These are phyloP conservation scores for Leucaena leucocephala DNA, from an alignment of 306 rosid genomes.

Conservation along the genomic window DNA sequence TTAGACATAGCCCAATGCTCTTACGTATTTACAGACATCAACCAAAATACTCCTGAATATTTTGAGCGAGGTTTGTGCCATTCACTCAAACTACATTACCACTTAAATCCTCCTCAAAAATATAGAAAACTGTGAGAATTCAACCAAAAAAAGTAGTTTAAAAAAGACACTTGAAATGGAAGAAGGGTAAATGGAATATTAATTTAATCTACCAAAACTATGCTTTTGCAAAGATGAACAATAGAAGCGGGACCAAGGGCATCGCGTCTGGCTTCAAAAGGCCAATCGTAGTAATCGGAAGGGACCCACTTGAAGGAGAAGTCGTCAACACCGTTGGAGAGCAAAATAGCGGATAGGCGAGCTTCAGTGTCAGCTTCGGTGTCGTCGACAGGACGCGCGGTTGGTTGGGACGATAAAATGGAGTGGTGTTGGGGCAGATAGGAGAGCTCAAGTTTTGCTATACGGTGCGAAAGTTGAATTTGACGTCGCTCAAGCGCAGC, in stretches of 20 bases:
- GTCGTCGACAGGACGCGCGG: neutral
- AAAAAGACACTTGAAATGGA: neutral
- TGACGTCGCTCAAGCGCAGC: slow-evolving; percentile 59
- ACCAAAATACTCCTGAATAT: neutral
- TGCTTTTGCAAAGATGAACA: slow-evolving; percentile 94
- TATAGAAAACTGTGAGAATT: neutral
- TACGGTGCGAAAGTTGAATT: slow-evolving; percentile 50
- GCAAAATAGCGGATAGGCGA: slow-evolving; percentile 74
- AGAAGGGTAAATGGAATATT: neutral
- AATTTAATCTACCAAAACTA: slow-evolving; percentile 58
- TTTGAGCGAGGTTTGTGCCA: neutral
- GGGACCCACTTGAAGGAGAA: slow-evolving; percentile 80
- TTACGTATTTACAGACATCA: too few species aligned
- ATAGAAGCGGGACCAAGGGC: slow-evolving; percentile 69
- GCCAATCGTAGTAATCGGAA: slow-evolving; percentile 76
- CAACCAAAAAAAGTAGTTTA: neutral
- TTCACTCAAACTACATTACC: neutral
- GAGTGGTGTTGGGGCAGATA: slow-evolving; percentile 33
- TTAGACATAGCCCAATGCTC: too few species aligned
- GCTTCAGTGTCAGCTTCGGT: slow-evolving; percentile 47
- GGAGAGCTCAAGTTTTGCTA: slow-evolving; percentile 54
- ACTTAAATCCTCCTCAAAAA: neutral
- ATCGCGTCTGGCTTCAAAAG: slow-evolving; percentile 78
- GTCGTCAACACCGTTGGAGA: slow-evolving; percentile 52
- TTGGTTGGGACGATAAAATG: neutral